Evolutionary conservation across 192 early-diverging fungal genomes (phyloP).

Genomic region (Podila epigama): DNA sequence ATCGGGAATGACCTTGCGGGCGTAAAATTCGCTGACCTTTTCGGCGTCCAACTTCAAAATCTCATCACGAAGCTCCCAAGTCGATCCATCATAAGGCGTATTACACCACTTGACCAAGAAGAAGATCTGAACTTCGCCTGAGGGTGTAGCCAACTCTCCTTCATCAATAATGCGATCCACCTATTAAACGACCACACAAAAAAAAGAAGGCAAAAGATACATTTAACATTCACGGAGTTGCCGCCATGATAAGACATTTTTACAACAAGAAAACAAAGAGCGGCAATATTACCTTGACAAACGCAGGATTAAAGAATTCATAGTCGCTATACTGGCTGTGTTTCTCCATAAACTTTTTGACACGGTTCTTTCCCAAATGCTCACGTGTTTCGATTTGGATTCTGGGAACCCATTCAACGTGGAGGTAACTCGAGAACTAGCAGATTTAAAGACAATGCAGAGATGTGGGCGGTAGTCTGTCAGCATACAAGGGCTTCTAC

Average conservation of each 20-base stretch:
- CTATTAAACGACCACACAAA: conserved; percentile 28
- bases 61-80: conserved; percentile 74
- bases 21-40: conserved; percentile 73
- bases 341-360: conserved; percentile 80
- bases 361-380: conserved; percentile 70
- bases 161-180: conserved; percentile 87
- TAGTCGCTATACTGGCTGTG: conserved; percentile 59
- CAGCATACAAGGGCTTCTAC: background rate
- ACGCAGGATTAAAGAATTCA: conserved; percentile 71
- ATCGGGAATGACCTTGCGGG: conserved; percentile 62
- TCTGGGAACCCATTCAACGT: conserved; percentile 75
- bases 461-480: background rate
- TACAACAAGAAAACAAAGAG: too few relatives aligned
- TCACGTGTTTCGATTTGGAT: conserved; percentile 53
- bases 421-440: conserved; percentile 75
- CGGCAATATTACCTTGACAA: conserved; percentile 66
- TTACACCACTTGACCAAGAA: conserved; percentile 83
- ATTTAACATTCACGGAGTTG: too few relatives aligned
- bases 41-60: conserved; percentile 64
- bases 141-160: conserved; percentile 68
- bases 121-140: conserved; percentile 62
- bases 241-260: too few relatives aligned
- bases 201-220: background rate
- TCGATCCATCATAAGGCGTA: conserved; percentile 72
- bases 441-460: background rate